Conservation (phyloP, 2,329 filamentous ascomycete species). For the Eutypa lata region DNA sequence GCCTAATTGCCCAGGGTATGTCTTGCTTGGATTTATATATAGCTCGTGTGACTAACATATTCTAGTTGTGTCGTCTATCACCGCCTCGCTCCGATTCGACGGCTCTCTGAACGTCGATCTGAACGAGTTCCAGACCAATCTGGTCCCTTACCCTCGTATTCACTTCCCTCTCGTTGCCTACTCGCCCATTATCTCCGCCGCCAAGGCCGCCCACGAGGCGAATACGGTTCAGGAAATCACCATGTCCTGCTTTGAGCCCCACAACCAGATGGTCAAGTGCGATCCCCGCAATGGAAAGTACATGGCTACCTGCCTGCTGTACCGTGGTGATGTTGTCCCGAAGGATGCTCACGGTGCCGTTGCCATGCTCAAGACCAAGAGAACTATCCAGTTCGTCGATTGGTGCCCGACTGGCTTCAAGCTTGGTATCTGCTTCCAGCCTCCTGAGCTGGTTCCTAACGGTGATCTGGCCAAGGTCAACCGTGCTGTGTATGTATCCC, state of each 20-base stretch:
- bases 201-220: conserved; percentile 95
- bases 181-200: conserved; percentile 87
- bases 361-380: conserved; percentile 97
- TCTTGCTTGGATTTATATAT: conserved; percentile 8
- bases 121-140: conserved; percentile 99
- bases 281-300: conserved; percentile 99
- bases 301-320: conserved; percentile 97
- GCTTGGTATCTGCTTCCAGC: conserved; percentile 99
- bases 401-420: conserved; percentile 99
- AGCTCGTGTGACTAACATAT: conserved; percentile 24
- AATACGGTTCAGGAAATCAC: conserved; percentile 98
- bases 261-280: conserved; percentile 99
- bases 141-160: conserved; percentile 97
- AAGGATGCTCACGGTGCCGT: conserved; percentile 92
- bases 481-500: conserved; percentile 81
- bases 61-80: conserved; percentile 94
- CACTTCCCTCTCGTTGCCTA: conserved; percentile 99
- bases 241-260: conserved; percentile 98
- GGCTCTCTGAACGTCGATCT: conserved; percentile 98
- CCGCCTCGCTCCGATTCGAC: conserved; percentile 95
- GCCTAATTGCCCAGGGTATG: conserved; percentile 91
- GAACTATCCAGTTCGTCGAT: conserved; percentile 98
- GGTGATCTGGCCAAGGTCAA: conserved; percentile 97
- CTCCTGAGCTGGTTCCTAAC: conserved; percentile 92
- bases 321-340: conserved; percentile 96